A percentile compares a stretch with the other conserved stretches of the same genome.
phyloP scores from a whole-genome alignment of 2,329 filamentous ascomycete genomes.

The Neonectria punicea region DNA sequence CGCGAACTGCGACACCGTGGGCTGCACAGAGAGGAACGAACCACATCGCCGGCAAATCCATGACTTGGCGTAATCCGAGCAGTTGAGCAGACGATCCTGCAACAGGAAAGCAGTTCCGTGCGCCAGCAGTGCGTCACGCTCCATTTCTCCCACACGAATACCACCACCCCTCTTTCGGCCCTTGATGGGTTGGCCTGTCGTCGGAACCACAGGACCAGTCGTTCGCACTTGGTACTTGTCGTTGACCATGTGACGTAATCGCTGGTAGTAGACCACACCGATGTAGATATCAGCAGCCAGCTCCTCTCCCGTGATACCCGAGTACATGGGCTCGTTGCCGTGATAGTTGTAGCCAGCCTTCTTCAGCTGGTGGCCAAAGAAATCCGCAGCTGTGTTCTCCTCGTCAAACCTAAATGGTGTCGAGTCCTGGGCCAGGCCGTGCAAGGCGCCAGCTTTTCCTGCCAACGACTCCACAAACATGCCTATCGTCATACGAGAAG shows the following conservation, averaged over 20 bases:
- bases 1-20: slow-evolving; percentile 73
- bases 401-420: slow-evolving; percentile 97
- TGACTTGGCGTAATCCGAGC: slow-evolving; percentile 89
- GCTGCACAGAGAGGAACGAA: slow-evolving; percentile 88
- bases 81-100: slow-evolving; percentile 96
- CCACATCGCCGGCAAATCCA: slow-evolving; percentile 93
- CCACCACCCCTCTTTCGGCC: slow-evolving; percentile 95
- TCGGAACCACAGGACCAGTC: slow-evolving; percentile 88
- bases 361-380: slow-evolving; percentile 94
- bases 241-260: slow-evolving; percentile 99
- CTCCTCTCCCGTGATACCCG: slow-evolving; percentile 94
- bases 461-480: slow-evolving; percentile 99
- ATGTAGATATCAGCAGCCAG: slow-evolving; percentile 96
- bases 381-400: slow-evolving; percentile 89
- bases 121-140: slow-evolving; percentile 92
- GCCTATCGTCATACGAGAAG: slow-evolving; percentile 99
- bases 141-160: slow-evolving; percentile 99
- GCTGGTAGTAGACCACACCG: slow-evolving; percentile 97
- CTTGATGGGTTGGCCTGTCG: slow-evolving; percentile 97
- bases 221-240: slow-evolving; percentile 99
- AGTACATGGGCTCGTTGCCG: slow-evolving; percentile 99
- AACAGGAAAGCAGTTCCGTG: slow-evolving; percentile 95
- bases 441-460: slow-evolving; percentile 92
- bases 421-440: slow-evolving; percentile 94
- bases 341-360: slow-evolving; percentile 98